A percentile compares a stretch with the other conserved stretches of the same genome.
These are phyloP conservation scores for Lagenidium sp. DNA, from an alignment of 352 stramenopile genomes.

Conservation along the genomic window DNA sequence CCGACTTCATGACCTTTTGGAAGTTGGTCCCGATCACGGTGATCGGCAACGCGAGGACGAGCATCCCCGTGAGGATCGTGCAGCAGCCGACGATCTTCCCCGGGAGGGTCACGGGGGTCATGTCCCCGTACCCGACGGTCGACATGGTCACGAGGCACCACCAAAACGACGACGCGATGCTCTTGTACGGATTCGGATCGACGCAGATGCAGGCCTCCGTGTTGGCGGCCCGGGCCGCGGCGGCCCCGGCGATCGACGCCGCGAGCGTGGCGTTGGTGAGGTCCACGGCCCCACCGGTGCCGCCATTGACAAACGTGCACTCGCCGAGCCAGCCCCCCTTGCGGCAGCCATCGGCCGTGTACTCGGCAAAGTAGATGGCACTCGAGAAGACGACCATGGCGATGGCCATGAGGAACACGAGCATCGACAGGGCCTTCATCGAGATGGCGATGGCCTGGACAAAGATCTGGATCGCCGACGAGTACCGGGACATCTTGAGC, in stretches of 20 bases:
- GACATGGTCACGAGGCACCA: slow-evolving; percentile 91
- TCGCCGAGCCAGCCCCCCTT: slow-evolving; percentile 44
- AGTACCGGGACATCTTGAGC: slow-evolving; percentile 84
- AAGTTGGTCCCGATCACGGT: slow-evolving; percentile 87
- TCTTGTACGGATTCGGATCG: slow-evolving; percentile 77
- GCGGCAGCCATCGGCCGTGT: slow-evolving; percentile 52
- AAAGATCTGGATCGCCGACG: slow-evolving; percentile 80
- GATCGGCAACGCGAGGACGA: slow-evolving; percentile 85
- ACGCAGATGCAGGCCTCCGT: slow-evolving; percentile 33
- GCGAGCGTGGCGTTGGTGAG: slow-evolving; percentile 1
- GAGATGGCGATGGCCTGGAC: slow-evolving; percentile 61
- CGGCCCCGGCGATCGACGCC: slow-evolving; percentile 15
- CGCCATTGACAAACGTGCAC: slow-evolving; percentile 11
- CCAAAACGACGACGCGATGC: slow-evolving; percentile 77
- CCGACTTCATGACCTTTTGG: slow-evolving; percentile 77
- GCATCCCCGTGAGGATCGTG: slow-evolving; percentile 73
- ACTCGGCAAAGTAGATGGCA: slow-evolving; percentile 79
- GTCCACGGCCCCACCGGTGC: too few relatives aligned
- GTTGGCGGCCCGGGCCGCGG: slow-evolving; percentile 9
- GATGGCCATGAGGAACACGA: slow-evolving; percentile 82
- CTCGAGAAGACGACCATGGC: slow-evolving; percentile 82
- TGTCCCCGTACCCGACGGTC: slow-evolving; percentile 85
- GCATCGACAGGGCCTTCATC: slow-evolving; percentile 77
- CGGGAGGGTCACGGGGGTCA: slow-evolving; percentile 61
- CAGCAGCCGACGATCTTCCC: slow-evolving; percentile 67